A percentile compares a stretch with the other conserved stretches of the same genome.
Conservation (phyloP, 2,329 filamentous ascomycete genomes). For the Pestalotiopsis sp. region DNA sequence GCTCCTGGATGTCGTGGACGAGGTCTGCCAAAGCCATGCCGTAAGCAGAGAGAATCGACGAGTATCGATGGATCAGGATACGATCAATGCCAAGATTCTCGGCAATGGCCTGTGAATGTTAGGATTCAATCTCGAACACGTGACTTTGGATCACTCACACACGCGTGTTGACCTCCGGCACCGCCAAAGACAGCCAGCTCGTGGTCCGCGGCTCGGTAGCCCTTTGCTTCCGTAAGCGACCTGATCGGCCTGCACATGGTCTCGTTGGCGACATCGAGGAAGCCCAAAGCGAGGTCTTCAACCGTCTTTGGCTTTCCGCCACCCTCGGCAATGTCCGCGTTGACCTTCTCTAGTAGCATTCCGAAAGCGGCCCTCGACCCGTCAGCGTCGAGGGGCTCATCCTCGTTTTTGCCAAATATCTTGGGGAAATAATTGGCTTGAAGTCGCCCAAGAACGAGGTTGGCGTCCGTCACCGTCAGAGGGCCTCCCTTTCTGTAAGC, state of each 20-base stretch:
- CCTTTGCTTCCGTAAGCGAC: constrained; percentile 59
- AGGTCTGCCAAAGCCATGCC: constrained; percentile 40
- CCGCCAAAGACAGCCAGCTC: constrained; percentile 60
- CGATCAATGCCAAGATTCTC: constrained; percentile 41
- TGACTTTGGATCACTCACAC: constrained; percentile 29
- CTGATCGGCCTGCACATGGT: constrained; percentile 78
- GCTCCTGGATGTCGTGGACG: constrained; percentile 12
- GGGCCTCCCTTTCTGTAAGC: constrained; percentile 76
- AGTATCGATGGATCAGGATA: constrained; percentile 44
- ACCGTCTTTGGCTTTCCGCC: constrained; percentile 24
- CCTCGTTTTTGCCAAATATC: constrained; percentile 71
- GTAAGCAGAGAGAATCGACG: constrained; percentile 41
- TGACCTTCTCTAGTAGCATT: constrained; percentile 45
- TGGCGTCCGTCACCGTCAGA: constrained; percentile 73
- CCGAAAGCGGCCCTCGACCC: constrained; percentile 42
- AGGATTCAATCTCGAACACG: neutral
- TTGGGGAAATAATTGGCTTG: constrained; percentile 70
- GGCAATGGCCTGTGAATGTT: constrained; percentile 34
- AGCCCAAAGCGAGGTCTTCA: constrained; percentile 63
- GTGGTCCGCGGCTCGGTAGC: constrained; percentile 34
- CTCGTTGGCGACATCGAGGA: constrained; percentile 76
- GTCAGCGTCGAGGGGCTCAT: constrained; percentile 52
- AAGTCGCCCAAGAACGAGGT: constrained; percentile 66
- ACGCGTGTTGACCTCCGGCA: constrained; percentile 58
- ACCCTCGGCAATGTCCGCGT: constrained; percentile 30